Conservation (phyloP, 2,329 filamentous ascomycete species). For the Claviceps purpurea region DNA sequence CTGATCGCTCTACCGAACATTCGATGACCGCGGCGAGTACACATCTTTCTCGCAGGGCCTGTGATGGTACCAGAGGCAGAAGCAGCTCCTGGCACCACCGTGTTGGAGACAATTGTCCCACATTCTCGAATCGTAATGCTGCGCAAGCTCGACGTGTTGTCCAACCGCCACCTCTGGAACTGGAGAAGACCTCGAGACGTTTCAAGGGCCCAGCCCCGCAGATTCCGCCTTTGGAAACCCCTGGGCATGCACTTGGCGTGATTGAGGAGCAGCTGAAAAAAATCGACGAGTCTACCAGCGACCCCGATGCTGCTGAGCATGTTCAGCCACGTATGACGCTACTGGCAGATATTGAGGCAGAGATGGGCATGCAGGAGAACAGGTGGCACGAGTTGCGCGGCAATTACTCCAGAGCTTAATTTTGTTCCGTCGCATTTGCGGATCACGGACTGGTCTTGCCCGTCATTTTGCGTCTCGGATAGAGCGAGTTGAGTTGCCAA, state of each 20-base stretch:
- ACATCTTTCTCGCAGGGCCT: conserved; percentile 3
- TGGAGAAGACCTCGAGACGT: conserved; percentile 29
- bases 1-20: conserved; percentile 19
- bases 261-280: conserved; percentile 40
- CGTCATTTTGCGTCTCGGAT: too few species aligned
- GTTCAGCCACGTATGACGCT: conserved; percentile 32
- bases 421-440: too few species aligned
- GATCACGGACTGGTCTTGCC: too few species aligned
- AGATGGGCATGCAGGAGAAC: conserved; percentile 47
- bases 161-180: conserved; percentile 41
- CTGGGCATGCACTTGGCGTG: conserved; percentile 31
- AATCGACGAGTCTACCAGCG: conserved; percentile 28
- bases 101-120: conserved; percentile 43
- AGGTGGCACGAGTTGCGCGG: conserved; percentile 46
- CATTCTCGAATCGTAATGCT: conserved; percentile 41
- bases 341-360: conserved; percentile 45
- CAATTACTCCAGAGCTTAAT: conserved; percentile 30
- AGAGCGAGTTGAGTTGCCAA: too few species aligned
- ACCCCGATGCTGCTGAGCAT: conserved; percentile 20
- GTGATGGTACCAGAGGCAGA: conserved; percentile 7
- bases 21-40: conserved; percentile 2
- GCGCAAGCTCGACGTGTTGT: conserved; percentile 36
- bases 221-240: conserved; percentile 39
- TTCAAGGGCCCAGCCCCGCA: conserved; percentile 33
- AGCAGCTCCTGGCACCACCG: conserved; percentile 36